Base-by-base conservation (phyloP, 257 asterid species). In the Orobanche coerulescens region DNA sequence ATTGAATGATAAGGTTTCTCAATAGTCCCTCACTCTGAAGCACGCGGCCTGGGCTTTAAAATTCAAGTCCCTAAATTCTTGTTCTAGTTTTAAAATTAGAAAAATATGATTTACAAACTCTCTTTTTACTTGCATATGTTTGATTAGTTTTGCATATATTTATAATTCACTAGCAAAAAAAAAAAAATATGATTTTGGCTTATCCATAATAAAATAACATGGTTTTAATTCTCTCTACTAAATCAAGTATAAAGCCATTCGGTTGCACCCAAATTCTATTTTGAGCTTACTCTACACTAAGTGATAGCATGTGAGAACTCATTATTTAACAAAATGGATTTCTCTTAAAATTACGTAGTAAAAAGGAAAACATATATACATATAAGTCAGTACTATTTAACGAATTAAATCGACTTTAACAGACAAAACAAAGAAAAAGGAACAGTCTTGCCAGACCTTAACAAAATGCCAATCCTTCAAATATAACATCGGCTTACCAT, bases 401-500 rank as follows among this genome's bases (percentile, higher is more conserved):
- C 28, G n/a, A 24, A 62, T 42, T 14, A 40, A 54, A 36, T 2
- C 43, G 18, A 52, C 8, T 34, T 25, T 23, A 44, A n/a, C n/a
- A 19, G 34, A 34, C 26, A 20, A 34, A 26, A 25, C 51, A 31
- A 8, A 30, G 11, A 49, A 22, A 22, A 22, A 6, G 26, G 22
- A 57, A 59, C 40, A 5, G 61, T 5, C 18, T 19, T 18, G 64
- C 31, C 60, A 33, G 36, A 87, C 98, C 95, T 81, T 93, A 25
- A 86, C 95, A 65, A 93, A 93, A 81, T 93, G 97, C 98, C 98
- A 93, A 67, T 93, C 98, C 72, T 93, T 93, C 82, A 89, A 76
- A 73, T 89, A 93, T 71, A 91, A 49, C 50, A 73, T 71, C 63
- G 83, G 66, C 59, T 69, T 75, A 56, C 33, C 77, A 68, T 70